Evolutionary conservation across 371 early-diverging fungal genomes (phyloP).

Genomic region (Actinomortierella wolfii): DNA sequence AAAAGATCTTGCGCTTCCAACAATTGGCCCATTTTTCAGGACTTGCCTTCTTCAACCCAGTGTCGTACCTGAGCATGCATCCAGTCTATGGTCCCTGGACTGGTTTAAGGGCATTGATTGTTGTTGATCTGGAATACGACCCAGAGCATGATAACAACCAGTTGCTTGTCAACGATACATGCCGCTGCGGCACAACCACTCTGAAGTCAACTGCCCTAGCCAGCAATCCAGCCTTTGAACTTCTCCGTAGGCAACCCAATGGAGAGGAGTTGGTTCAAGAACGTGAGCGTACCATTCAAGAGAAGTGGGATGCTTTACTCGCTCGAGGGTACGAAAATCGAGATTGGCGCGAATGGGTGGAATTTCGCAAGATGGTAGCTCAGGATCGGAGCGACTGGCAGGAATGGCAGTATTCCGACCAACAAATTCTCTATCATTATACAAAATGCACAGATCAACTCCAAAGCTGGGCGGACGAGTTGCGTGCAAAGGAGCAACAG

Average conservation of each 20-base stretch:
- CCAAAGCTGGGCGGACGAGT: too few relatives aligned
- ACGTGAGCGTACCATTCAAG: slow-evolving; percentile 17
- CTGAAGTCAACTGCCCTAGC: slow-evolving; percentile 27
- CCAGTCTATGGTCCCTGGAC: slow-evolving; percentile 44
- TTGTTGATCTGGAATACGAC: slow-evolving; percentile 39
- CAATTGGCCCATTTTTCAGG: slow-evolving; percentile 42
- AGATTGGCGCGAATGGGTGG: slow-evolving; percentile 41
- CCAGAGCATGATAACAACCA: slow-evolving; percentile 18
- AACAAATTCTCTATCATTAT: slow-evolving; percentile 40
- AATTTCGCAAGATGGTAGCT: slow-evolving; percentile 24
- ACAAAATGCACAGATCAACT: too few relatives aligned
- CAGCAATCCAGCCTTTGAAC: slow-evolving; percentile 26
- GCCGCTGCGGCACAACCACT: slow-evolving; percentile 25
- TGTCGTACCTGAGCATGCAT: slow-evolving; percentile 39
- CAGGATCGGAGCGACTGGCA: slow-evolving; percentile 25
- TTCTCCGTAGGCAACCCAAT: not conserved
- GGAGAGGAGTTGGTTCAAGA: slow-evolving; percentile 8
- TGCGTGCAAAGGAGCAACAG: too few relatives aligned
- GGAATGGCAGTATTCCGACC: slow-evolving; percentile 34
- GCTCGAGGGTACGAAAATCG: slow-evolving; percentile 32
- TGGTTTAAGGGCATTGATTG: slow-evolving; percentile 35
- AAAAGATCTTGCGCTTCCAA: slow-evolving; percentile 22
- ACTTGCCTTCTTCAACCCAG: slow-evolving; percentile 33
- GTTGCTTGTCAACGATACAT: slow-evolving; percentile 14
- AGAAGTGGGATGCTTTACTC: slow-evolving; percentile 23